Evolutionary conservation across 2,329 filamentous ascomycete species (phyloP).

Genomic region (Penicillium concentricum): DNA sequence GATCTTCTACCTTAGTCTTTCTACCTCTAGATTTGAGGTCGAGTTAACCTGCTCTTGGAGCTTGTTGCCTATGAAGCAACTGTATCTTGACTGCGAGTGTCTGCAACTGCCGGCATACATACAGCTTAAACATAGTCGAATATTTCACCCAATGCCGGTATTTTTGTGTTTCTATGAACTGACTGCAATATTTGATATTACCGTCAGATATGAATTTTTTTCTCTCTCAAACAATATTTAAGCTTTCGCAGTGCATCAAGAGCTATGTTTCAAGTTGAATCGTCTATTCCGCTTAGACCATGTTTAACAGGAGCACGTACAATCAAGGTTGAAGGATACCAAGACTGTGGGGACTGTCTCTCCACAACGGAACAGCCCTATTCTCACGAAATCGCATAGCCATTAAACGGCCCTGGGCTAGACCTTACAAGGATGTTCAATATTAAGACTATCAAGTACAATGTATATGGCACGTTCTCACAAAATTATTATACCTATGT

Average conservation of each 20-base stretch:
- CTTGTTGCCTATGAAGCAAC: neutral
- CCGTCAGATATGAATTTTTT: too few relatives aligned
- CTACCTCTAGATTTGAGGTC: too few relatives aligned
- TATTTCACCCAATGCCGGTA: neutral
- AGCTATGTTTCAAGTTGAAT: neutral
- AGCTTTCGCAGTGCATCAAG: neutral
- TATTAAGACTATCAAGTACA: neutral
- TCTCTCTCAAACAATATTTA: too few relatives aligned
- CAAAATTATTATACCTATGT: neutral
- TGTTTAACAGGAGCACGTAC: neutral
- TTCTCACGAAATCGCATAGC: neutral
- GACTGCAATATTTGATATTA: too few relatives aligned
- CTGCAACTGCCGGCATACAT: neutral
- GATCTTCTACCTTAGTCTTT: neutral
- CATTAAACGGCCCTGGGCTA: neutral
- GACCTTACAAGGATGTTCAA: neutral
- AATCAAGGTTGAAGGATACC: neutral
- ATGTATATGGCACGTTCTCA: neutral
- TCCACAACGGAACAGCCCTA: constrained; percentile 1
- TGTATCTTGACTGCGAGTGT: neutral
- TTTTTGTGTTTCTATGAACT: too few relatives aligned
- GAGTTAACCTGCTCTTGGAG: neutral
- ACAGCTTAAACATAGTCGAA: neutral
- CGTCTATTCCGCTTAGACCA: too few relatives aligned
- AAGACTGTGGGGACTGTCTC: constrained; percentile 2